Evolutionary conservation across 2,329 filamentous ascomycete genomes (phyloP).

Genomic region (Paramyrothecium sp.): DNA sequence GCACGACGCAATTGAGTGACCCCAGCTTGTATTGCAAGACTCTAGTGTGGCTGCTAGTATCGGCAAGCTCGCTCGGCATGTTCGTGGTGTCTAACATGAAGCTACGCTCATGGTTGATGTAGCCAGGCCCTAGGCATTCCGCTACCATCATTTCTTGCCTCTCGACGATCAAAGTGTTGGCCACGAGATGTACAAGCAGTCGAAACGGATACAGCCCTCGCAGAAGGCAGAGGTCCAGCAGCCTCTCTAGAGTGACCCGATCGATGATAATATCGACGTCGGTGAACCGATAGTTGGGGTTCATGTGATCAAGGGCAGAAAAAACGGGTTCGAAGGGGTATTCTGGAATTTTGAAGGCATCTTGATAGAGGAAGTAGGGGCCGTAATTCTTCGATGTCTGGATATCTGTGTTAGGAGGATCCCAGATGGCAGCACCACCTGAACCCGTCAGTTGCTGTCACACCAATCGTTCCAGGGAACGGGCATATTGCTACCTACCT

Average conservation of each 20-base stretch:
- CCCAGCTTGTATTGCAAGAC: conserved; percentile 16
- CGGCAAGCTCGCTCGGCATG: neutral
- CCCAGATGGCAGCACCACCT: neutral
- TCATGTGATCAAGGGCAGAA: conserved; percentile 19
- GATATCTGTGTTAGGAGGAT: too few species aligned
- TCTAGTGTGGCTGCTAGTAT: conserved; percentile 10
- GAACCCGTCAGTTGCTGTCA: neutral
- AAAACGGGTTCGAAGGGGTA: conserved; percentile 26
- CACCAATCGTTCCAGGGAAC: too few species aligned
- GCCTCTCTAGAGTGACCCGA: conserved; percentile 16
- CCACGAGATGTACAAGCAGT: conserved; percentile 9
- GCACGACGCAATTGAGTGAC: conserved; percentile 12
- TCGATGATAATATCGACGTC: conserved; percentile 26
- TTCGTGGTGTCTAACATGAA: conserved; percentile 12
- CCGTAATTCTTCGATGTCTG: neutral
- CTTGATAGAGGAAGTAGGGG: conserved; percentile 12
- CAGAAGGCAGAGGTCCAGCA: conserved; percentile 24
- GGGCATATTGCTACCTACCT: conserved; percentile 1
- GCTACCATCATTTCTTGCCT: conserved; percentile 4
- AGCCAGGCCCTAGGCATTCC: neutral
- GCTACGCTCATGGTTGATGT: conserved; percentile 6
- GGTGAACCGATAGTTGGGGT: conserved; percentile 17
- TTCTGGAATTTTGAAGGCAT: conserved; percentile 5
- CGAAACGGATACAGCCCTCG: conserved; percentile 12
- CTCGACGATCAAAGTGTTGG: conserved; percentile 14